Evolutionary conservation across 2,329 filamentous ascomycete species (phyloP), one percentile per base, ranked within the genome.

Genomic region (Penicillium sp.): DNA sequence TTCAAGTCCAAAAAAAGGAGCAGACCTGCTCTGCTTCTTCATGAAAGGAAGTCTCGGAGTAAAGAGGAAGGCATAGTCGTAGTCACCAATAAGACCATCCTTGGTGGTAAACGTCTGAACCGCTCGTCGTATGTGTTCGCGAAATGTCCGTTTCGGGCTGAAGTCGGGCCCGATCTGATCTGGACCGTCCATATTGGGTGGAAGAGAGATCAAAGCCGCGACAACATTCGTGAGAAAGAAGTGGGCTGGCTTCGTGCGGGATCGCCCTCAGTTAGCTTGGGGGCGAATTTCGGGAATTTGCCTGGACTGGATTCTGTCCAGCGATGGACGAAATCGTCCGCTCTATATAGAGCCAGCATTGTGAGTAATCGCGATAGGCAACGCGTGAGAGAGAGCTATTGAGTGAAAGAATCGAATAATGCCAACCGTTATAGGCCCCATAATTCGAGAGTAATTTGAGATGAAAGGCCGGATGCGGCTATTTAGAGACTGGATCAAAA

Each of bases 31-130:
- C 8, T 79, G 70, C 74, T 85, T 87, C 72, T 85, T 88, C 83
- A 95, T 88, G 76, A 97, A 97, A 0, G 93, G 93, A 23, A 97
- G 78, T 68, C 91, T 93, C 1, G 85, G 91, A 23, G 82, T 87
- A 83, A 97, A 96, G 46, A 97, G 88, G 72, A 93, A 95, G 41
- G 76, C 91, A 84, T 97, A 97, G 83, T 97, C 91, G 77, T 97
- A 97, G 70, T 88, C 84, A 65, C 93, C 93, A 60, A 97, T 77
- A 29, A 97, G 84, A 13, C 93, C 93, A 1, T 93, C 85, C 64
- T 82, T 88, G 23, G 81, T 82, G 9, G 78, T 79, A 58, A 82
- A 77, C 15, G 75, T 67, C 59, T 71, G 77, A 19, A 76, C 66
- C 5, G 77, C 35, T 48, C 72, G 69, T 50, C 76, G 72, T 19